Evolutionary conservation across 192 early-diverging fungal genomes (phyloP), one percentile per base, ranked within the genome.

Genomic region (Coemansia sp.): DNA sequence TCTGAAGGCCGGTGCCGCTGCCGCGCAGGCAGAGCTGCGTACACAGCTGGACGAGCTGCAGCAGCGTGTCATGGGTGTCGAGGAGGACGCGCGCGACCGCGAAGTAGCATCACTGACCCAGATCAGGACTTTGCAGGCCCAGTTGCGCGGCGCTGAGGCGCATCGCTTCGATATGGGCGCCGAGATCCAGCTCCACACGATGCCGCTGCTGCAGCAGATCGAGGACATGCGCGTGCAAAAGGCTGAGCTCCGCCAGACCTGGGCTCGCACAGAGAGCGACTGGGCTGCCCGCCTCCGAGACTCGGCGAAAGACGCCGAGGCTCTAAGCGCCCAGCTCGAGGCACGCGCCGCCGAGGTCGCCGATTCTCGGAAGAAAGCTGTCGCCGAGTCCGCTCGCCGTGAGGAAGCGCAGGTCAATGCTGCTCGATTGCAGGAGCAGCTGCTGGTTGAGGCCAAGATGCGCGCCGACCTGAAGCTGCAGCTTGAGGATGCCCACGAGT

Each of bases 341-440:
- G 54, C 41, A 9, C 56, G 61, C 20, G 37, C 56, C 4, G 63
- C 49, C 4, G 61, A 49, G 12, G 39, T 63, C 4, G 62, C 58
- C 8, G 59, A 25, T 19, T 35, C 67, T 5, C 59, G 41, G 35
- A 35, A 59, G 25, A 19, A 35, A 1, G 56, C 45, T 0, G 61
- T 32, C 9, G 68, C 59, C 4, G 72, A 73, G 41, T n/a, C 57
- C 41, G 64, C 61, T 49, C 63, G 62, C 4, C 45, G 41, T 6
- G 74, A 67, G 15, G 37, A 40, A 17, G 41, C 22, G 4, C 67
- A 58, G 22, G 53, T 67, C 11, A 60, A 71, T 5, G 22, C 62
- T 9, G 4, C 22, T 17, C 81, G 87, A 84, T 89, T 84, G 88
- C 92, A 59, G 61, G 92, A 7, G 83, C 92, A 17, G 91, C 91